Conservation (phyloP, 2,329 filamentous ascomycete genomes). For the Leptographium lundbergii region DNA sequence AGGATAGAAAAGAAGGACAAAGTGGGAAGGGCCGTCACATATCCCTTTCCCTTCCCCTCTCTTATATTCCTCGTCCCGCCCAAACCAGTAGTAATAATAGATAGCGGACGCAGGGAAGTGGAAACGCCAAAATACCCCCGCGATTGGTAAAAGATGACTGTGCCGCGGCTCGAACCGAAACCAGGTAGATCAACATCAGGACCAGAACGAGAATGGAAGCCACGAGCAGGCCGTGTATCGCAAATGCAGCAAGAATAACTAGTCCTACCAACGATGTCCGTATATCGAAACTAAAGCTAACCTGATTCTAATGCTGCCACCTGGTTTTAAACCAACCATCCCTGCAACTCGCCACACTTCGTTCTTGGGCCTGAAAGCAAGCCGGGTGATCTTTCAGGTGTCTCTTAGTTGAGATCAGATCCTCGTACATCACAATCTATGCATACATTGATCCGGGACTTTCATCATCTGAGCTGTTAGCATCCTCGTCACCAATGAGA, state of each 20-base stretch:
- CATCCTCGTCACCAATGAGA: slow-evolving; percentile 12
- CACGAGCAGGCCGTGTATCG: too few species aligned
- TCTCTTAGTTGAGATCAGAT: background rate
- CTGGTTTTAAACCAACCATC: too few species aligned
- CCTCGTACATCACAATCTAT: background rate
- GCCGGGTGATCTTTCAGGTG: too few species aligned
- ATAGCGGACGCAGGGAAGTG: background rate
- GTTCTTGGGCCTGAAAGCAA: too few species aligned
- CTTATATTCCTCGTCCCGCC: background rate
- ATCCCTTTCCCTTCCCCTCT: background rate
- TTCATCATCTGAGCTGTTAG: background rate
- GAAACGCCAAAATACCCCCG: background rate
- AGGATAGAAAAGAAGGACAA: background rate
- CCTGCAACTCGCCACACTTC: too few species aligned
- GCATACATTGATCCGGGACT: background rate
- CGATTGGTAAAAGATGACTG: slow-evolving; percentile 9
- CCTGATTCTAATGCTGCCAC: too few species aligned
- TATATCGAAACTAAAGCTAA: too few species aligned
- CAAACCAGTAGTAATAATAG: background rate
- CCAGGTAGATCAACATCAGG: background rate
- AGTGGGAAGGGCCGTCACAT: background rate
- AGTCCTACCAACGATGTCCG: too few species aligned
- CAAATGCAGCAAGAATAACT: too few species aligned
- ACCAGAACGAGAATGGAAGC: too few species aligned
- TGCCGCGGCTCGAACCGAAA: background rate